A percentile compares a stretch with the other conserved stretches of the same genome.
Evolutionary conservation across 2,329 filamentous ascomycete species (phyloP).

Genomic region (Ophiostoma populinum): DNA sequence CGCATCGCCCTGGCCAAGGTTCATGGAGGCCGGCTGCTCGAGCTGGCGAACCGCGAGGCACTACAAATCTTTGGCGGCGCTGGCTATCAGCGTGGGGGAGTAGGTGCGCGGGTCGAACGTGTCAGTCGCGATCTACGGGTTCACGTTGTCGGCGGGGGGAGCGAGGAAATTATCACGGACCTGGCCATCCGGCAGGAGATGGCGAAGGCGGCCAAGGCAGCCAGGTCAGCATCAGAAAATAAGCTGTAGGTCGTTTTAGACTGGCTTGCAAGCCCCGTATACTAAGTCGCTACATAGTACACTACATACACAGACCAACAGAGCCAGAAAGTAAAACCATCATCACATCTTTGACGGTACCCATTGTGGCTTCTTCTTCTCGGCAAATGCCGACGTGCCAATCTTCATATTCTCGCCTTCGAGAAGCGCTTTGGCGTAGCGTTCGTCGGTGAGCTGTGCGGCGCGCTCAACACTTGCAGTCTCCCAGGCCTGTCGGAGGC

Average conservation of each 20-base stretch:
- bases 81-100: constrained; percentile 29
- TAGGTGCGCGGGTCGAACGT: constrained; percentile 32
- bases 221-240: too few relatives aligned
- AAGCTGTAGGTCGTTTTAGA: too few relatives aligned
- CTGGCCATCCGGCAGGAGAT: constrained; percentile 31
- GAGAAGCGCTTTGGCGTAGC: constrained; percentile 13
- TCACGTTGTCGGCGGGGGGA: constrained; percentile 35
- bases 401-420: constrained; percentile 14
- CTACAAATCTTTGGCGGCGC: constrained; percentile 37
- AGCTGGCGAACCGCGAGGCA: constrained; percentile 31
- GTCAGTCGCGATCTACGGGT: constrained; percentile 34
- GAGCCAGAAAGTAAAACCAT: too few relatives aligned
- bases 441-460: constrained; percentile 11
- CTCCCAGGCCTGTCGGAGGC: constrained; percentile 57
- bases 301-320: too few relatives aligned
- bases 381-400: constrained; percentile 15
- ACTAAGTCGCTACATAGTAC: too few relatives aligned
- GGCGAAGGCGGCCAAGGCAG: constrained; percentile 2
- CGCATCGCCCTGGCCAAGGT: constrained; percentile 25
- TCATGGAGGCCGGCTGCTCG: constrained; percentile 29
- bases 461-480: constrained; percentile 17
- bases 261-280: too few relatives aligned
- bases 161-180: constrained; percentile 36
- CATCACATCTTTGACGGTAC: constrained; percentile 14
- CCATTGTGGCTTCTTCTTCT: constrained; percentile 14